Base-by-base conservation (phyloP, 1,284 basidiomycete species). In the Sporisorium sorghi region DNA sequence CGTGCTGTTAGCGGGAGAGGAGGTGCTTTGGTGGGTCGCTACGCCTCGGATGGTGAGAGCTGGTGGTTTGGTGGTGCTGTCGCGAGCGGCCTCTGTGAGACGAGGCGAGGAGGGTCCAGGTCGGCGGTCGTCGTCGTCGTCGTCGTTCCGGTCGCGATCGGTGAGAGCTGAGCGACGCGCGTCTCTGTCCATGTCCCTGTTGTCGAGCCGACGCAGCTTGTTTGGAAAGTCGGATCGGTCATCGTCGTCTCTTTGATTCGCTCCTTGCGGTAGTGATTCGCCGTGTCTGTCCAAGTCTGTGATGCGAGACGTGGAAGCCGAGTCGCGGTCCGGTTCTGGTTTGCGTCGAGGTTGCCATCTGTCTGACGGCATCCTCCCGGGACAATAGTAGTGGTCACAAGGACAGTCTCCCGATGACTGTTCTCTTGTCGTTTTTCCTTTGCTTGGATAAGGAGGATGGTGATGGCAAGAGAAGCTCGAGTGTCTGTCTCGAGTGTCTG, bases 301-400 rank as follows among this genome's bases (percentile, higher is more conserved):
- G 60, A 9, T 56, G 44, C 51, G 58, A 43, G 7, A 19, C 12
- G 28, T 21, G 6, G 40, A 28, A 30, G 51, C 28, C 55, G 61
- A 42, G 11, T 48, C 37, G 26, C 32, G 54, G 33, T 58, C 61
- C 30, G 28, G 5, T 26, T 63, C 67, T 21, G 35, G 42, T 39
- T 60, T 51, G 43, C 67, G 67, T 19, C 67, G 61, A 24, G 46
- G 57, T 30, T 70, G 60, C 57, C 67, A 70, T 70, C 67, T 49
- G 24, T 70, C 67, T n/a, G 54, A 32, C 30, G 60, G 61, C 60
- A 63, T 64, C 21, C 48, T 68, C 49, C 26, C 21, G 8, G 15
- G 23, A 33, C 21, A 9, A 15, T 23, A n/a, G 17, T 21, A 15
- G 30, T 43, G n/a, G n/a, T 10, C 33, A 10, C 52, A 21, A 19